Conservation (phyloP, 306 rosid species). For the Erythrophleum fordii region DNA sequence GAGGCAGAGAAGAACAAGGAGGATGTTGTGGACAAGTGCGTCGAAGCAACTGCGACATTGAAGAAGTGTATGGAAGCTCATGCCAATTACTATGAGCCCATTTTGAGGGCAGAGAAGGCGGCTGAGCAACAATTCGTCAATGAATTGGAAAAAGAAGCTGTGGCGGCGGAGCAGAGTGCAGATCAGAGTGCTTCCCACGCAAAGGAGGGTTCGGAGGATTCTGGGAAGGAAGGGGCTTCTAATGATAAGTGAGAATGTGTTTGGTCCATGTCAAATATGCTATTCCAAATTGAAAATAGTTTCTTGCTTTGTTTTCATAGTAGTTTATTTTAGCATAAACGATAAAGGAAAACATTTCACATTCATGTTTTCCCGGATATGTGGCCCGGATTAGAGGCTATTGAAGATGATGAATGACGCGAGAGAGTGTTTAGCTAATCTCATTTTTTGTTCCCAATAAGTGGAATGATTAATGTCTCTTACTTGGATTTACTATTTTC, state of each 20-base stretch:
- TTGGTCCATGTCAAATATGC: background rate
- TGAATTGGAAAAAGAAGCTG: slow-evolving; percentile 10
- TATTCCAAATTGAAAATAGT: background rate
- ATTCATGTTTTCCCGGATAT: slow-evolving; percentile 7
- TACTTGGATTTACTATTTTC: slow-evolving; percentile 9
- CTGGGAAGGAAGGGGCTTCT: background rate
- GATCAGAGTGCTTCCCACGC: background rate
- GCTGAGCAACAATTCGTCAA: background rate
- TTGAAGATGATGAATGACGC: background rate
- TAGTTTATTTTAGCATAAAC: background rate
- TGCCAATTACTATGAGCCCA: slow-evolving; percentile 9
- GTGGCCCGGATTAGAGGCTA: slow-evolving; percentile 3
- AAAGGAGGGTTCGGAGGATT: background rate
- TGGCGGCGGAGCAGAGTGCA: background rate
- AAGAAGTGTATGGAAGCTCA: slow-evolving; percentile 27
- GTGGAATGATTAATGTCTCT: background rate
- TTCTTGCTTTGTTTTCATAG: background rate
- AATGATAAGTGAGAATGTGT: background rate
- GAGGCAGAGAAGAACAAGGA: slow-evolving; percentile 22
- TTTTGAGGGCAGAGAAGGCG: slow-evolving; percentile 24
- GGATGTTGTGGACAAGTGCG: slow-evolving; percentile 17
- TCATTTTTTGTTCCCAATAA: slow-evolving; percentile 13
- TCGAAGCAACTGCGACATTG: slow-evolving; percentile 1
- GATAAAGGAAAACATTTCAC: slow-evolving; percentile 7
- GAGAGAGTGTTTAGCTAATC: background rate